phyloP scores from a whole-genome alignment of 495 filamentous ascomycete genomes.

The Aspergillus panamensis region DNA sequence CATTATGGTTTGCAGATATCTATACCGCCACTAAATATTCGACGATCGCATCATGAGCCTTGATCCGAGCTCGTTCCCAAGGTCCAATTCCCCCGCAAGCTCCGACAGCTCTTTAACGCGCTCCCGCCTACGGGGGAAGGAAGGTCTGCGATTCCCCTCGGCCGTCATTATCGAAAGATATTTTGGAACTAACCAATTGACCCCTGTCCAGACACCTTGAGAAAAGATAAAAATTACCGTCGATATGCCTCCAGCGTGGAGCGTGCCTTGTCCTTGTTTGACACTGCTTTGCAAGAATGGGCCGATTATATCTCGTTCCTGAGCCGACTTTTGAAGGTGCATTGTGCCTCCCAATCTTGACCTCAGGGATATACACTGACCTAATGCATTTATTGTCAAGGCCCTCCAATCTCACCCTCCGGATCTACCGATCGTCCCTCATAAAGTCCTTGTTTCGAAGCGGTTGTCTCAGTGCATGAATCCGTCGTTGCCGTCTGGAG shows the following conservation, averaged over 20 bases:
- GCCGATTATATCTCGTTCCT: conserved; percentile 99
- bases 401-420: conserved; percentile 83
- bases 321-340: conserved; percentile 83
- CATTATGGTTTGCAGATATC: conserved; percentile 22
- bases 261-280: conserved; percentile 83
- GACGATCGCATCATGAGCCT: conserved; percentile 60
- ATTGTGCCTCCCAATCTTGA: conserved; percentile 3
- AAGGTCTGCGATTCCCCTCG: conserved; percentile 37
- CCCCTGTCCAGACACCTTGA: conserved; percentile 52
- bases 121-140: conserved; percentile 50
- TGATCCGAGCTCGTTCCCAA: conserved; percentile 61
- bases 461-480: conserved; percentile 93
- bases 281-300: conserved; percentile 94
- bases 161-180: background rate
- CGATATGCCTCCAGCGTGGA: conserved; percentile 88
- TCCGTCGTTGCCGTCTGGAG: conserved; percentile 86
- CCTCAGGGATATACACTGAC: conserved; percentile 13
- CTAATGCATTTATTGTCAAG: conserved; percentile 44
- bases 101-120: conserved; percentile 71
- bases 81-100: conserved; percentile 71
- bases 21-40: conserved; percentile 26
- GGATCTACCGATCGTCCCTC: conserved; percentile 68
- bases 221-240: conserved; percentile 87
- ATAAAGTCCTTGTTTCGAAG: conserved; percentile 80
- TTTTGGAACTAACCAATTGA: too few relatives aligned